These are phyloP conservation scores for Kodamaea anthophila DNA, from an alignment of 1,139 yeast genomes.

Conservation along the genomic window DNA sequence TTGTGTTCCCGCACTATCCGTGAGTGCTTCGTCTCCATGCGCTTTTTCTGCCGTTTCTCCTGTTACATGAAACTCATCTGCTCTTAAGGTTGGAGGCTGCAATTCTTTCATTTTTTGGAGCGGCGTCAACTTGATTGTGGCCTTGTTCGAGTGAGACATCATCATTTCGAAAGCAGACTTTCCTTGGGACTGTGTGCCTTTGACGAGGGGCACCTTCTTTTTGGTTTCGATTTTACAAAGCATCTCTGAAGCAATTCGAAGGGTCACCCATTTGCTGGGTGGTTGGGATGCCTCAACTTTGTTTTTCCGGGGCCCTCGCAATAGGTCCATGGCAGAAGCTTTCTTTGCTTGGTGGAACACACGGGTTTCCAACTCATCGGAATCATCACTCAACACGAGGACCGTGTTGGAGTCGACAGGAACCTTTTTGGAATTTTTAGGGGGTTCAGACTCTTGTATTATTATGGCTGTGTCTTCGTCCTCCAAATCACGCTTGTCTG, in stretches of 20 bases:
- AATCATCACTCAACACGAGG: constrained; percentile 1
- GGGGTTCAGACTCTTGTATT: too few relatives aligned
- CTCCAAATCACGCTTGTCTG: not conserved
- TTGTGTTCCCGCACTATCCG: not conserved
- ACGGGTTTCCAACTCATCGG: constrained; percentile 14
- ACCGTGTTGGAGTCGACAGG: too few relatives aligned
- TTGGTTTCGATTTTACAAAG: too few relatives aligned
- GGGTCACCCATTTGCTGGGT: constrained; percentile 2
- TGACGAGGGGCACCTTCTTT: constrained; percentile 27
- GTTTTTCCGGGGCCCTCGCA: constrained; percentile 8
- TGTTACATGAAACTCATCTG: constrained; percentile 14
- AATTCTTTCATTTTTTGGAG: constrained; percentile 18
- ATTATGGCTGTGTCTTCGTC: too few relatives aligned
- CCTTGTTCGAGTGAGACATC: constrained; percentile 15
- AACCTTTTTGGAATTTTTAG: too few relatives aligned
- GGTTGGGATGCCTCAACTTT: constrained; percentile 9
- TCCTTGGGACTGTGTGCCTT: constrained; percentile 14
- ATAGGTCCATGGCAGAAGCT: constrained; percentile 18
- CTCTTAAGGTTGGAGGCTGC: constrained; percentile 11
- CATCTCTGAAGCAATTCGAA: not conserved
- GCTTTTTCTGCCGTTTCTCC: constrained; percentile 3
- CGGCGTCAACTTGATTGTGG: constrained; percentile 12
- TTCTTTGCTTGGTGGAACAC: constrained; percentile 16
- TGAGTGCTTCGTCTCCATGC: not conserved
- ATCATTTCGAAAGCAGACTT: constrained; percentile 12